Percentiles rank a stretch among this genome's conserved stretches.
Conservation (phyloP, 1,284 basidiomycete genomes). For the Cystobasidiaceae sp. region DNA sequence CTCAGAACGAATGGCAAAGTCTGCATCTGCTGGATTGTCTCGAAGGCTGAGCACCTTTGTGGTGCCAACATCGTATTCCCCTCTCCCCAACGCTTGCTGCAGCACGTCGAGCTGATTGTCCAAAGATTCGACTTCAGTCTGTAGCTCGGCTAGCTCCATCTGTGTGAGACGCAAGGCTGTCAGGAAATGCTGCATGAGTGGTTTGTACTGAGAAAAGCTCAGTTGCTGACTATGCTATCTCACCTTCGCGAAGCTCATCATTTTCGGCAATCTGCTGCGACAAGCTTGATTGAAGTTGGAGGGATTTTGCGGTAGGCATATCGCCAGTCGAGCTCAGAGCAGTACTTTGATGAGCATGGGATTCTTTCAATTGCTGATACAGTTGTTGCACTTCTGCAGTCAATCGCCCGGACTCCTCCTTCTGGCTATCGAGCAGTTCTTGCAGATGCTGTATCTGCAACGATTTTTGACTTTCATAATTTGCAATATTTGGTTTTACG, state of each 20-base stretch:
- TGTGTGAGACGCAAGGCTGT: constrained; percentile 35
- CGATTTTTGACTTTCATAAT: constrained; percentile 22
- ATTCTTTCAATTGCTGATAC: constrained; percentile 8
- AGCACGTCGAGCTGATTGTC: constrained; percentile 70
- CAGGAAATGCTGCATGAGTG: constrained; percentile 3
- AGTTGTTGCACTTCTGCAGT: constrained; percentile 23
- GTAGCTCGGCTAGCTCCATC: constrained; percentile 46
- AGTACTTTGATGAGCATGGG: not conserved
- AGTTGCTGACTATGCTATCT: not conserved
- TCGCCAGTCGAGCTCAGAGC: not conserved
- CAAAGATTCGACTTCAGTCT: constrained; percentile 57
- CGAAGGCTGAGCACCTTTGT: constrained; percentile 63
- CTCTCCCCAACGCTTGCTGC: constrained; percentile 66
- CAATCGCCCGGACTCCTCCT: constrained; percentile 34
- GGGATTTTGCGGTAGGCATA: not conserved
- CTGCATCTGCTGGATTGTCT: constrained; percentile 68
- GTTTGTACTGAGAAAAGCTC: constrained; percentile 47
- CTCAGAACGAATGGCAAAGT: constrained; percentile 62
- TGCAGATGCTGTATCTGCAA: constrained; percentile 33
- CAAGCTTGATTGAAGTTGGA: not conserved
- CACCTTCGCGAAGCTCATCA: constrained; percentile 37
- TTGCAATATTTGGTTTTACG: constrained; percentile 6
- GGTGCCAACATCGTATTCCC: constrained; percentile 67
- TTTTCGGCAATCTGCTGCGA: constrained; percentile 37
- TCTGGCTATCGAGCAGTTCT: constrained; percentile 37